Base-by-base conservation (phyloP, 1,284 basidiomycete species). In the Ceratorhiza oryzae-sativae region DNA sequence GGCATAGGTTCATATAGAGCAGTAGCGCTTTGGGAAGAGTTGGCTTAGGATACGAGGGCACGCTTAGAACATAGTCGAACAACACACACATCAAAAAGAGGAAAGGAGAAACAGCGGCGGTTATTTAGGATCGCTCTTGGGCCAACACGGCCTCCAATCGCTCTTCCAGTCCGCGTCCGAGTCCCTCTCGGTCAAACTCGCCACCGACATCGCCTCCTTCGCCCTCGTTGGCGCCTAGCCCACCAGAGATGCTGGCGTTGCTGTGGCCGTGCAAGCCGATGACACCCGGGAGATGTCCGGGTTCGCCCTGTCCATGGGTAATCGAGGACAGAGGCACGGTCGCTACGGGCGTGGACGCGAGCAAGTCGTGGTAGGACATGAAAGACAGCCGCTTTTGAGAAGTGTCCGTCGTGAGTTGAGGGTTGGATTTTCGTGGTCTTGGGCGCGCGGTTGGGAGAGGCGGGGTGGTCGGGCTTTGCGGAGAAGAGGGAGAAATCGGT, bases 281-380 rank as follows among this genome's bases (percentile, higher is more conserved):
- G n/a, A 71, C 71, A 27, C 65, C 73, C 42, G 72, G 62, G 23
- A 63, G 49, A 32, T 74, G 71, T 0, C 55, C 51, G 5, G 73
- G 73, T 25, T 62, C 73, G 6, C 48, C 70, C n/a, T 42, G 39
- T 18, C 61, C 56, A n/a, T 41, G 42, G 18, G 71, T 71, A 41
- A 74, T 49, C 9, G 39, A 20, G 46, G 39, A 39, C 0, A 74
- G 30, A 18, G 73, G 71, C 45, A 72, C 65, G 9, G 53, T 56
- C 6, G 73, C 65, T n/a, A 74, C 25, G 34, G 73, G 73, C 9
- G 73, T 72, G 32, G 71, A 74, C 23, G 58, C 67, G 27, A 74
- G 48, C n/a, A 74, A 41, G 27, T 72, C 63, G 59, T 74, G 58
- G 36, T 74, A 72, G 25, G 73, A 74, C 39, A 74, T 74, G 63